Evolutionary conservation across 2,329 filamentous ascomycete genomes (phyloP).

Genomic region (Fusarium begoniae): DNA sequence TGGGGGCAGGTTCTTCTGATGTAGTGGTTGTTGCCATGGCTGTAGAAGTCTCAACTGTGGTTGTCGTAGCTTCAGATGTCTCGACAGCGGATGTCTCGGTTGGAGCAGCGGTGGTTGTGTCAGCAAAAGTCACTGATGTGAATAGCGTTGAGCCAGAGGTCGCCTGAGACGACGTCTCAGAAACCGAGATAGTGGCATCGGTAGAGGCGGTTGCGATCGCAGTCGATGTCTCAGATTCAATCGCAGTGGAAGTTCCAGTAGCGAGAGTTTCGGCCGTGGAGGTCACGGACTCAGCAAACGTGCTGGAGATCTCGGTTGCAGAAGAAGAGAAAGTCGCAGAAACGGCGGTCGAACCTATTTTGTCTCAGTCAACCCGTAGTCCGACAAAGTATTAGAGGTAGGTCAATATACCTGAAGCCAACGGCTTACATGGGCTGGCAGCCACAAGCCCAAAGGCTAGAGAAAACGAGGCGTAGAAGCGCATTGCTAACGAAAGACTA

Average conservation of each 20-base stretch:
- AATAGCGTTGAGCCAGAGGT: background rate
- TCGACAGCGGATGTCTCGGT: background rate
- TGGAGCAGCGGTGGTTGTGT: background rate
- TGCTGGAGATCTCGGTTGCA: rapidly evolving
- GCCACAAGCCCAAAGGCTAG: background rate
- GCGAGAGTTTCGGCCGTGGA: background rate
- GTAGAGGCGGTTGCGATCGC: too few relatives aligned
- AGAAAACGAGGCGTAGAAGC: background rate
- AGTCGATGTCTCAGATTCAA: too few relatives aligned
- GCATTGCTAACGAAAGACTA: background rate
- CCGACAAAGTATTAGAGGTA: background rate
- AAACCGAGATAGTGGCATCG: background rate
- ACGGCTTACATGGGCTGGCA: background rate
- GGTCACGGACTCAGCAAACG: background rate
- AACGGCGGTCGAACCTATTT: background rate
- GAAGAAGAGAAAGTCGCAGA: background rate
- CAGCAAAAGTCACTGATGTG: background rate
- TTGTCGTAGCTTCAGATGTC: background rate
- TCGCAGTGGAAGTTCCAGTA: background rate
- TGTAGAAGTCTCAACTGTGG: background rate
- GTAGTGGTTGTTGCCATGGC: background rate
- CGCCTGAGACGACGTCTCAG: background rate
- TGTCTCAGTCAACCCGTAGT: background rate
- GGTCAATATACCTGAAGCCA: background rate
- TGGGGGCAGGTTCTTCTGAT: background rate